Percentiles rank a stretch among this genome's conserved stretches.
Evolutionary conservation across 2,329 filamentous ascomycete species (phyloP).

Genomic region (Scedosporium apiospermum): DNA sequence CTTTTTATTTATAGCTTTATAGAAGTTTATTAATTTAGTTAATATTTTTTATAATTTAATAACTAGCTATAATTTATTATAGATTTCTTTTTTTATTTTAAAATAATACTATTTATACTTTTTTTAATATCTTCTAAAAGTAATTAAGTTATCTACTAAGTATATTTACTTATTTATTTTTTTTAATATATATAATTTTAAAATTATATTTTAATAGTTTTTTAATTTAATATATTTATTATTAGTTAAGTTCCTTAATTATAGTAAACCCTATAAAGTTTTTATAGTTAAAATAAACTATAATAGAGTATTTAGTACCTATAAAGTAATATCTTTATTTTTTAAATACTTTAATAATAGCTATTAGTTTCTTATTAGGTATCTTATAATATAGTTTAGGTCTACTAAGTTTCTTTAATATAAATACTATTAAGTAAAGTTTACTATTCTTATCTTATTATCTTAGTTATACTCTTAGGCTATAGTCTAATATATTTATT

Average conservation of each 20-base stretch:
- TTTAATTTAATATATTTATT: neutral
- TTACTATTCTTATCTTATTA: neutral
- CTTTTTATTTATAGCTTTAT: neutral
- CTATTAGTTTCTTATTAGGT: neutral
- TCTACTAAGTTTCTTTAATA: neutral
- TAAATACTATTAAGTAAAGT: neutral
- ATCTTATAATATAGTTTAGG: neutral
- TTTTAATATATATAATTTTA: neutral
- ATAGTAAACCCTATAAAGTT: neutral
- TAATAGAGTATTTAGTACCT: neutral
- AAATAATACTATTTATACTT: neutral
- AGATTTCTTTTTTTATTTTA: neutral
- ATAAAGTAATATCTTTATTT: neutral
- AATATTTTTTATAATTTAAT: neutral
- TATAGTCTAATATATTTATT: neutral
- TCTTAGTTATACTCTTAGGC: neutral
- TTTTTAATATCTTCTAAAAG: neutral
- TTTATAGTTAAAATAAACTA: neutral
- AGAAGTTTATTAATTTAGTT: neutral
- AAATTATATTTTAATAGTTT: neutral
- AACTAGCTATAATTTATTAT: neutral
- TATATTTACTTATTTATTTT: neutral
- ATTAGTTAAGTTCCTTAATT: neutral
- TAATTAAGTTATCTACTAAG: neutral
- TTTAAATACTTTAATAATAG: neutral